These are phyloP conservation scores for Mycena galopus DNA, from an alignment of 768 basidiomycete genomes.

Conservation along the genomic window DNA sequence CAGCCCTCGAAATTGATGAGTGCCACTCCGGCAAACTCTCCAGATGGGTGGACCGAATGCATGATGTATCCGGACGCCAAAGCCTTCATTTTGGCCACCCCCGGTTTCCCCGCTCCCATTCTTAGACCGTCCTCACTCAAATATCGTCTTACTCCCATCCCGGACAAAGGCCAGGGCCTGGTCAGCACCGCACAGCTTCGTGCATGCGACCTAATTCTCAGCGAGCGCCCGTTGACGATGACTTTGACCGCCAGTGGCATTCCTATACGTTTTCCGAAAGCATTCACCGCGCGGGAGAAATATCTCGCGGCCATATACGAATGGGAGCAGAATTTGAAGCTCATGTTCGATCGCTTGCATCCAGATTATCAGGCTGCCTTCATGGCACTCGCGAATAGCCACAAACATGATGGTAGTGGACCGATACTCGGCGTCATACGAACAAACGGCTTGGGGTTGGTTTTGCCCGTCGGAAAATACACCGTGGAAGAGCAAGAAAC, in stretches of 20 bases:
- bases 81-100: slow-evolving; percentile 8
- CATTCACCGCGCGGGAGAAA: not conserved
- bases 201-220: slow-evolving; percentile 24
- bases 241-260: not conserved
- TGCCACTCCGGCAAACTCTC: not conserved
- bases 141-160: slow-evolving; percentile 4
- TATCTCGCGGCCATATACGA: not conserved
- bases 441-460: slow-evolving; percentile 44
- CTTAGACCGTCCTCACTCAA: not conserved
- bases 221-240: slow-evolving; percentile 30
- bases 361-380: slow-evolving; percentile 39
- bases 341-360: slow-evolving; percentile 39
- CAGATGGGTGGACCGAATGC: slow-evolving; percentile 27
- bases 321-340: slow-evolving; percentile 7
- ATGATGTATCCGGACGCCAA: slow-evolving; percentile 13
- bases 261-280: not conserved
- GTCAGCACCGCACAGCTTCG: slow-evolving; percentile 10
- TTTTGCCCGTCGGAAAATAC: not conserved
- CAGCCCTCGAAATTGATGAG: slow-evolving; percentile 4
- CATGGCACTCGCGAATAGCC: slow-evolving; percentile 43
- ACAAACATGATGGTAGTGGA: slow-evolving; percentile 48
- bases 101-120: slow-evolving; percentile 27
- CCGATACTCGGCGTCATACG: slow-evolving; percentile 44
- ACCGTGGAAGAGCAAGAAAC: not conserved
- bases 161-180: slow-evolving; percentile 26